phyloP scores from a whole-genome alignment of 2,329 filamentous ascomycete genomes.

The Colletotrichum costaricense region DNA sequence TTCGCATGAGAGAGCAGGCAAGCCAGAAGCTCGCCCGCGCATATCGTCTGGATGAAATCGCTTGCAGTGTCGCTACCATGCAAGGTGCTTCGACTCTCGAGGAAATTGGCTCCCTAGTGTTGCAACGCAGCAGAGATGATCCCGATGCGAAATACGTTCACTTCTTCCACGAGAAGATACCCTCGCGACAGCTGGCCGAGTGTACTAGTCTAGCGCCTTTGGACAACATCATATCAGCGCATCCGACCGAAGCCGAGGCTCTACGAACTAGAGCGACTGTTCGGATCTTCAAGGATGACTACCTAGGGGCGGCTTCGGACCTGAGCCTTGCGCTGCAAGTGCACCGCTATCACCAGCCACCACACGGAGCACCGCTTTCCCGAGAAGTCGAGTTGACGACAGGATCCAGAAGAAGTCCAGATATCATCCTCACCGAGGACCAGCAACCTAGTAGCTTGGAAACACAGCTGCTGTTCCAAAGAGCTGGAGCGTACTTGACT shows the following conservation, averaged over 20 bases:
- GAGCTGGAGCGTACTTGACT: slow-evolving; percentile 77
- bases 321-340: slow-evolving; percentile 73
- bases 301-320: slow-evolving; percentile 75
- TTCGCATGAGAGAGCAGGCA: slow-evolving; percentile 83
- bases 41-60: slow-evolving; percentile 85
- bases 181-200: slow-evolving; percentile 77
- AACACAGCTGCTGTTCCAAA: slow-evolving; percentile 80
- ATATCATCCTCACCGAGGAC: slow-evolving; percentile 51
- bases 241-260: slow-evolving; percentile 73
- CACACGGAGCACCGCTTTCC: slow-evolving; percentile 57
- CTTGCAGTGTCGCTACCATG: slow-evolving; percentile 85
- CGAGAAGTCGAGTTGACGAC: slow-evolving; percentile 59
- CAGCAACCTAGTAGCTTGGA: slow-evolving; percentile 80
- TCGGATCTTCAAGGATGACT: slow-evolving; percentile 80
- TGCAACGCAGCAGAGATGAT: slow-evolving; percentile 76
- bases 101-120: slow-evolving; percentile 78
- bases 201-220: slow-evolving; percentile 76
- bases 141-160: slow-evolving; percentile 87
- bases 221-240: slow-evolving; percentile 73
- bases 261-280: slow-evolving; percentile 80
- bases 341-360: slow-evolving; percentile 63
- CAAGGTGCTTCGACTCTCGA: slow-evolving; percentile 82
- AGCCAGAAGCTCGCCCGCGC: slow-evolving; percentile 81
- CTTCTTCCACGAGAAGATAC: slow-evolving; percentile 93
- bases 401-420: slow-evolving; percentile 42